Evolutionary conservation across 73 alveolate species (phyloP), one percentile per base, ranked within the genome.

Genomic region (Vitrella brassicaformis): DNA sequence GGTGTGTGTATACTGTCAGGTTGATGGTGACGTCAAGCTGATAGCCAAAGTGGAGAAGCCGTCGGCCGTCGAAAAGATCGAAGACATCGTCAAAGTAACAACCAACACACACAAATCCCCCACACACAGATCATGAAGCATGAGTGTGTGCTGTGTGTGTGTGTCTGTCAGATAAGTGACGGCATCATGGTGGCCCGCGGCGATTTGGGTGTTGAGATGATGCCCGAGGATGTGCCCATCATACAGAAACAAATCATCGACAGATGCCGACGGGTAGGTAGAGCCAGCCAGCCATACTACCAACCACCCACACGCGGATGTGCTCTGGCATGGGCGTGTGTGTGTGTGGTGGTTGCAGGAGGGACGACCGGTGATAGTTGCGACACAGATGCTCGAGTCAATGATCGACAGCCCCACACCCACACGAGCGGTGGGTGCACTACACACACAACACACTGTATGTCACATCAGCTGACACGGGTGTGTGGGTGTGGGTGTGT

Each of bases 181-280:
- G 99, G 98, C 25, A 91, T 93, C 67, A 93, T 95, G 97, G 97
- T 96, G 68, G 99, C 98, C 47, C 91, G 99, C 80, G 99, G 99
- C 31, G 98, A 91, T 80, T 76, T 96, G 67, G 99, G 99, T 25
- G 93, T 94, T 88, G 99, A 96, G 82, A 94, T 95, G 81, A 70
- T 47, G 45, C 93, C 96, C 4, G 97, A 93, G 25, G 95, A 94
- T 71, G 99, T 95, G 28, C 90, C 91, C 76, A 71, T 86, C 31
- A 95, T 94, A 14, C 96, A 95, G 85, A 95, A 95, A 78, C 87
- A 89, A 89, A 89, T 94, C 90, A 88, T 94, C 70, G 88, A 89
- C 29, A 87, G 85, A 47, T 67, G 85, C 32, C 74, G 69, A n/a
- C 31, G 18, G n/a, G 68, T 65, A n/a, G n/a, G n/a, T n/a, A n/a